phyloP scores from a whole-genome alignment of 345 rosid genomes.

The Barbarea vulgaris region DNA sequence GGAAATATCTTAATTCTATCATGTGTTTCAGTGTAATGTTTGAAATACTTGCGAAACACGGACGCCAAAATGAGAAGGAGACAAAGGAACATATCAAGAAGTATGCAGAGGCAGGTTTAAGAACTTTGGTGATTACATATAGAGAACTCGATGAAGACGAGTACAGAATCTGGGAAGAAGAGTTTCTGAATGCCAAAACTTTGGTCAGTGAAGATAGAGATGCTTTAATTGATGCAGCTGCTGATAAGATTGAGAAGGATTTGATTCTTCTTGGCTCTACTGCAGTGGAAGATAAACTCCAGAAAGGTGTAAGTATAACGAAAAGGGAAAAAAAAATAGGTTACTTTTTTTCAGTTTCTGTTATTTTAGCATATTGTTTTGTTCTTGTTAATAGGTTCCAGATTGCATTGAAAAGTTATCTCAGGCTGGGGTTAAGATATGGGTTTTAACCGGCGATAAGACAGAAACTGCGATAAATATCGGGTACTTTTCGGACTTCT shows the following conservation, averaged over 20 bases:
- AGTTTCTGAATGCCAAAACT: constrained; percentile 61
- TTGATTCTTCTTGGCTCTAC: constrained; percentile 91
- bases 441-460: constrained; percentile 95
- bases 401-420: constrained; percentile 77
- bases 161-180: constrained; percentile 59
- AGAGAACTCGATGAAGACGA: constrained; percentile 70
- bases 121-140: constrained; percentile 73
- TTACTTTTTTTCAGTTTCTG: background rate
- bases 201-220: constrained; percentile 60
- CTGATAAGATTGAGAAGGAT: constrained; percentile 69
- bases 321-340: background rate
- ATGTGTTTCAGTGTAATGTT: constrained; percentile 66
- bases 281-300: constrained; percentile 94
- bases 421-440: constrained; percentile 72
- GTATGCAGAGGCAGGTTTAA: constrained; percentile 79
- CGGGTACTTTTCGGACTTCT: constrained; percentile 52
- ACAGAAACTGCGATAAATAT: constrained; percentile 91
- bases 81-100: constrained; percentile 60
- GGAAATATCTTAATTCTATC: background rate
- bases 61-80: constrained; percentile 48
- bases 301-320: constrained; percentile 64
- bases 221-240: constrained; percentile 51
- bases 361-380: background rate
- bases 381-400: constrained; percentile 58
- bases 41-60: constrained; percentile 64